Percentiles rank a stretch among this genome's conserved stretches.
Evolutionary conservation across 2,329 filamentous ascomycete genomes (phyloP).

Genomic region (Metarhizium robertsii): DNA sequence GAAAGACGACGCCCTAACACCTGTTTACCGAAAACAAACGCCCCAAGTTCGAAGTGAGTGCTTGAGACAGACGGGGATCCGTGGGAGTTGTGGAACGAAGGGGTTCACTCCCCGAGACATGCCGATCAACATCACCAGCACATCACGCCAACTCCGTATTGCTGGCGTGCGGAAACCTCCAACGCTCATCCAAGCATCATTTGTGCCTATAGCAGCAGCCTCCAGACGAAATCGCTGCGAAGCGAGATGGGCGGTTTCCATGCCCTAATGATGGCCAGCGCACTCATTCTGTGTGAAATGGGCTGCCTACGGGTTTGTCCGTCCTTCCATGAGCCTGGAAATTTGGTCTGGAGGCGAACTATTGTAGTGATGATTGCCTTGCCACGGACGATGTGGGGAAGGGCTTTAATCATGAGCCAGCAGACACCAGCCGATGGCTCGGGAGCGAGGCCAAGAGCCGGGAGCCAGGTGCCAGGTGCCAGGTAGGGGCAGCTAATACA

Average conservation of each 20-base stretch:
- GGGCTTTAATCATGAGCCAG: background rate
- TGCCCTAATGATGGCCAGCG: background rate
- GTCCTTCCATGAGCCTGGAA: background rate
- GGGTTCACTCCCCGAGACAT: constrained; percentile 13
- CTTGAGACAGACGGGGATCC: background rate
- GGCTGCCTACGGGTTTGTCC: background rate
- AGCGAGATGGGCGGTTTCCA: background rate
- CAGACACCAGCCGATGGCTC: background rate
- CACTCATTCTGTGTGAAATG: background rate
- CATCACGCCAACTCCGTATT: background rate
- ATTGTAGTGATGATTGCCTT: background rate
- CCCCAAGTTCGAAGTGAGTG: background rate
- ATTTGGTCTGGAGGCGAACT: background rate
- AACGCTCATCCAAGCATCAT: background rate
- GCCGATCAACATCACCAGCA: background rate
- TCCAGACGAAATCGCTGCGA: background rate
- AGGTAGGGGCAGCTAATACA: too few species aligned
- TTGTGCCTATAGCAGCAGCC: background rate
- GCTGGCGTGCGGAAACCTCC: background rate
- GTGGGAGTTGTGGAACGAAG: constrained; percentile 5
- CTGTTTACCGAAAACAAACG: background rate
- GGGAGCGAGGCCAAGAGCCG: too few species aligned
- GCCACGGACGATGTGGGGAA: background rate
- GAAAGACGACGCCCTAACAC: too few species aligned
- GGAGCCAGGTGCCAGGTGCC: too few species aligned